Percentiles rank a stretch among this genome's conserved stretches.
These are phyloP conservation scores for Hamamelis virginiana DNA, from an alignment of 164 flowering plant genomes.

Conservation along the genomic window DNA sequence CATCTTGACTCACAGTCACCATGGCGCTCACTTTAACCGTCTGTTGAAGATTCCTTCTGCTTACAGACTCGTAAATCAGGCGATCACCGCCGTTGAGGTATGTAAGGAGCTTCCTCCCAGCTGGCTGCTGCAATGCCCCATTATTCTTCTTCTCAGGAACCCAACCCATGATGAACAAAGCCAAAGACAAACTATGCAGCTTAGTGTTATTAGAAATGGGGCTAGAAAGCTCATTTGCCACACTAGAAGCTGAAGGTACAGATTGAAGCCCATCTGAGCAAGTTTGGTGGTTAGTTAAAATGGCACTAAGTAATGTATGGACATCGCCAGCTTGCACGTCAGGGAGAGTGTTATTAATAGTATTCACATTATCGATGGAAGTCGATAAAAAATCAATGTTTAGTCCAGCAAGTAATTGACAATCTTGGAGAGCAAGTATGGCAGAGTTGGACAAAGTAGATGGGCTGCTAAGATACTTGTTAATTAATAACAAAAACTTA, in stretches of 20 bases:
- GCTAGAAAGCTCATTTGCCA: constrained; percentile 14
- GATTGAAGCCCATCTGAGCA: constrained; percentile 30
- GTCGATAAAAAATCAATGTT: not conserved
- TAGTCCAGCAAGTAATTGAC: constrained; percentile 11
- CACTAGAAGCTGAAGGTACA: constrained; percentile 5
- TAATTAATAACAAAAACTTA: constrained; percentile 18
- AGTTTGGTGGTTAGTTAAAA: constrained; percentile 27
- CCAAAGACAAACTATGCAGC: constrained; percentile 35
- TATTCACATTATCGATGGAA: too few species aligned
- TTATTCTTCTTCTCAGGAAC: constrained; percentile 1
- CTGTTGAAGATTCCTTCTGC: constrained; percentile 17
- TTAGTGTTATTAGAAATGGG: constrained; percentile 28
- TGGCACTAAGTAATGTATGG: constrained; percentile 28
- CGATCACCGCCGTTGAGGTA: too few species aligned
- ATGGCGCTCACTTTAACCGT: constrained; percentile 27
- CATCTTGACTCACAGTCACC: constrained; percentile 48
- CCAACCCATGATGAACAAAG: constrained; percentile 33
- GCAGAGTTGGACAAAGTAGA: not conserved
- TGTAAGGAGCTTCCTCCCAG: too few species aligned
- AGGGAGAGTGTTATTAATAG: too few species aligned
- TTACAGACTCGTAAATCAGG: constrained; percentile 1
- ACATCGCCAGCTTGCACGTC: constrained; percentile 14
- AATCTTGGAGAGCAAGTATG: constrained; percentile 18
- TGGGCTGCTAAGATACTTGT: not conserved
- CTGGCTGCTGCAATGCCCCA: too few species aligned